Conservation (phyloP, 495 filamentous ascomycete species). For the Neurospora discreta region DNA sequence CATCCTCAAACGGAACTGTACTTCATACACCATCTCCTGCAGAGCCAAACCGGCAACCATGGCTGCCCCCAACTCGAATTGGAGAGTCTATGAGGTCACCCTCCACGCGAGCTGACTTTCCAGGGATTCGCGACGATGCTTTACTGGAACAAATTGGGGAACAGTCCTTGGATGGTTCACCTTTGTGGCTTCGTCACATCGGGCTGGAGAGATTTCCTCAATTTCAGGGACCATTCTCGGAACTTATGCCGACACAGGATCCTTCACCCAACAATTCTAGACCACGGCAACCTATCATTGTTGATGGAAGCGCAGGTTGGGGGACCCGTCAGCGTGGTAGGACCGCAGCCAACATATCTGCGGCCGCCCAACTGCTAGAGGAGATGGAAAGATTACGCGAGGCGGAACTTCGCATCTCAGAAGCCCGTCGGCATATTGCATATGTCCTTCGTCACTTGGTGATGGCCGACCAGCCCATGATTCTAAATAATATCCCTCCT, state of each 20-base stretch:
- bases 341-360: background rate
- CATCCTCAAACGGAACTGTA: background rate
- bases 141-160: background rate
- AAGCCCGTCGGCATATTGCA: background rate
- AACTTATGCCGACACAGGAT: background rate
- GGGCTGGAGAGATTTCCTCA: background rate
- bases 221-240: background rate
- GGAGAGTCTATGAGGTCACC: background rate
- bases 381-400: background rate
- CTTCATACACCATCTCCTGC: background rate
- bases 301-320: background rate
- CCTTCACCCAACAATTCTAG: background rate
- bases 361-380: background rate
- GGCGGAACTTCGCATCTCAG: background rate
- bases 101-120: background rate
- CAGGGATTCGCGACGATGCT: background rate
- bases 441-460: background rate
- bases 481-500: background rate
- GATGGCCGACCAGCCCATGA: background rate
- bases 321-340: background rate
- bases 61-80: background rate
- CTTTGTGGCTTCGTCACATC: background rate
- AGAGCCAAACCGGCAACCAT: background rate
- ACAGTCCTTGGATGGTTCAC: background rate
- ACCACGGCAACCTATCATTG: background rate